These are phyloP conservation scores for Spiromastix sp. DNA, from an alignment of 2,329 filamentous ascomycete species.

Conservation along the genomic window DNA sequence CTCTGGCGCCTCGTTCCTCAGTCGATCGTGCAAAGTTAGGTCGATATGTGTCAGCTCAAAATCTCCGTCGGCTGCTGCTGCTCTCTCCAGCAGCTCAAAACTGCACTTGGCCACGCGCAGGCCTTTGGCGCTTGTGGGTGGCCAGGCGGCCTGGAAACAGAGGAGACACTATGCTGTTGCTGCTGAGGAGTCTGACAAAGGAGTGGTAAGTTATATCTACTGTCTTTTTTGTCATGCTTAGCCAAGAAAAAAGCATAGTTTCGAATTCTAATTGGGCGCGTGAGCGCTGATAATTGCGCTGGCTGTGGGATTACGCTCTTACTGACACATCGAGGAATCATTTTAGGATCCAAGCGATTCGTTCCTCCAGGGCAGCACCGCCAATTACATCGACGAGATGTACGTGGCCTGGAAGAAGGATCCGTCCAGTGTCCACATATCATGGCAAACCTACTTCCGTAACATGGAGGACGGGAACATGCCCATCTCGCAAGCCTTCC, in stretches of 20 bases:
- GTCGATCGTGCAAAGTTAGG: constrained; percentile 20
- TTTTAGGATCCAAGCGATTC: constrained; percentile 75
- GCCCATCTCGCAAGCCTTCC: constrained; percentile 95
- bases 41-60: constrained; percentile 7
- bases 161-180: constrained; percentile 49
- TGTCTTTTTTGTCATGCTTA: constrained; percentile 6
- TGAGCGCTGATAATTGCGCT: no score
- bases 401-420: constrained; percentile 96
- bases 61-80: constrained; percentile 2
- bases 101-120: constrained; percentile 29
- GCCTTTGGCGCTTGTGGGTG: constrained; percentile 32
- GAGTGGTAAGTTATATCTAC: constrained; percentile 44
- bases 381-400: constrained; percentile 99
- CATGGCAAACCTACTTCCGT: constrained; percentile 98
- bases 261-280: no score
- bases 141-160: constrained; percentile 27
- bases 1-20: constrained; percentile 27
- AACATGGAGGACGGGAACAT: constrained; percentile 99
- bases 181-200: constrained; percentile 48
- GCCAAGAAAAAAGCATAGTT: no score
- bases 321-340: no score
- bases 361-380: constrained; percentile 92
- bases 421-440: constrained; percentile 86
- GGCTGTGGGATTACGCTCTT: no score
- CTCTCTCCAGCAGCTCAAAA: constrained; percentile 19